Evolutionary conservation across 2,329 filamentous ascomycete genomes (phyloP), one percentile per base, ranked within the genome.

Genomic region (Boeremia lycopersici): DNA sequence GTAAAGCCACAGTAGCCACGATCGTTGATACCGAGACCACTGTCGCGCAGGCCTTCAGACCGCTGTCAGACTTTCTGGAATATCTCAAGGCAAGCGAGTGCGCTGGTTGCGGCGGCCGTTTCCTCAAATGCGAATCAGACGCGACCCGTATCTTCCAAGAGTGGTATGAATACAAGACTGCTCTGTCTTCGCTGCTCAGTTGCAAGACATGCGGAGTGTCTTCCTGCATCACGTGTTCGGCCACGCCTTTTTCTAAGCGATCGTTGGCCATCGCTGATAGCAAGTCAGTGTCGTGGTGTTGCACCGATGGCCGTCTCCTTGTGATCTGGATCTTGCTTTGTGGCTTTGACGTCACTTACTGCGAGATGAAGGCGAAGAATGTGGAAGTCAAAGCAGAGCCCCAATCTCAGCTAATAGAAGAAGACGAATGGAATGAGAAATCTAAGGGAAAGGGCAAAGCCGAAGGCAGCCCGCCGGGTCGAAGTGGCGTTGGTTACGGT

Each of bases 261-360:
- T 59, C 53, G 2, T 34, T 15, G n/a, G 34, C 52, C 17, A 42
- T 26, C 12, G 38, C 60, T 9, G 15, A 49, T 3, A 52, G 50
- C 4, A 61, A 46, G 9, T 50, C 62, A 6, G 35, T 68, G 7
- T 53, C 56, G 10, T 76, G 73, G 74, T 76, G 75, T 57, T 78
- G 75, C 53, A 60, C 62, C 23, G 43, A 57, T 4, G 72, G 71
- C 13, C 64, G 70, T 7, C 25, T 74, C 10, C 67, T 73, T 46
- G 29, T 73, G 13, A 69, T 76, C 36, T 78, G 74, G 74, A 56
- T 68, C 4, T 48, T 77, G 1, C 67, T 79, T 7, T 76, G 70
- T 42, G 70, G 70, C 13, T 74, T 73, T 38, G 76, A 78, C 53
- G 46, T 63, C 11, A 25, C 8, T n/a, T 55, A 50, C 10, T 42